These are phyloP conservation scores for Leccinum subgranulosum DNA, from an alignment of 768 basidiomycete species.

Conservation along the genomic window DNA sequence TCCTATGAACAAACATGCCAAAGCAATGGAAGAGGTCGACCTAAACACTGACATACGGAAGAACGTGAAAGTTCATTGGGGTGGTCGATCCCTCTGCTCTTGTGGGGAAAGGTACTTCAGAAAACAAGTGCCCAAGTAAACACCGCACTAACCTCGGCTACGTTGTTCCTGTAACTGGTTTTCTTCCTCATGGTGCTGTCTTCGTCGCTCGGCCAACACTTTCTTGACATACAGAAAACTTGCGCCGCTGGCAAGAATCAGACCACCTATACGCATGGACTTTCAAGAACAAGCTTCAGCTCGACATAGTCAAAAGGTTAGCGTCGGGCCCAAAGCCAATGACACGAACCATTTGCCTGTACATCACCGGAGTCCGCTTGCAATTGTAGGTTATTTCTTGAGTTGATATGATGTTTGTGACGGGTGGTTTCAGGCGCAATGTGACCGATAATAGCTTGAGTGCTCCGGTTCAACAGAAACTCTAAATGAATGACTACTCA, in stretches of 20 bases:
- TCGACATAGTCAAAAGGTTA: background rate
- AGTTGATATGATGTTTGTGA: background rate
- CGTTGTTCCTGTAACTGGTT: slow-evolving; percentile 13
- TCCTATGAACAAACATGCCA: background rate
- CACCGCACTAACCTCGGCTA: background rate
- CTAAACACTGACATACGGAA: background rate
- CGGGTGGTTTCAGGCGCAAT: background rate
- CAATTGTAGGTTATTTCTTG: background rate
- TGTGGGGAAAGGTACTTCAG: slow-evolving; percentile 11
- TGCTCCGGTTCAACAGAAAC: background rate
- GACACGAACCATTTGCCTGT: slow-evolving; percentile 18
- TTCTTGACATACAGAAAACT: slow-evolving; percentile 32
- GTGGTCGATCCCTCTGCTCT: slow-evolving; percentile 6
- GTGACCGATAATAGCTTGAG: background rate
- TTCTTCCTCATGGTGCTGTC: slow-evolving; percentile 18
- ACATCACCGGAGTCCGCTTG: slow-evolving; percentile 8
- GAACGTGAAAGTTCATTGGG: slow-evolving; percentile 2
- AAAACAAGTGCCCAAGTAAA: background rate
- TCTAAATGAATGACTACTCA: background rate
- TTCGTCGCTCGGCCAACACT: slow-evolving; percentile 25
- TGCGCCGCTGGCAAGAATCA: slow-evolving; percentile 27
- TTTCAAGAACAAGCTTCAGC: slow-evolving; percentile 3
- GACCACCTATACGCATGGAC: slow-evolving; percentile 25
- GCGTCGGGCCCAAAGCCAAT: background rate
- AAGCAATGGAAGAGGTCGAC: background rate